Base-by-base conservation (phyloP, 169 alveolate species). In the Eimeria necatrix region DNA sequence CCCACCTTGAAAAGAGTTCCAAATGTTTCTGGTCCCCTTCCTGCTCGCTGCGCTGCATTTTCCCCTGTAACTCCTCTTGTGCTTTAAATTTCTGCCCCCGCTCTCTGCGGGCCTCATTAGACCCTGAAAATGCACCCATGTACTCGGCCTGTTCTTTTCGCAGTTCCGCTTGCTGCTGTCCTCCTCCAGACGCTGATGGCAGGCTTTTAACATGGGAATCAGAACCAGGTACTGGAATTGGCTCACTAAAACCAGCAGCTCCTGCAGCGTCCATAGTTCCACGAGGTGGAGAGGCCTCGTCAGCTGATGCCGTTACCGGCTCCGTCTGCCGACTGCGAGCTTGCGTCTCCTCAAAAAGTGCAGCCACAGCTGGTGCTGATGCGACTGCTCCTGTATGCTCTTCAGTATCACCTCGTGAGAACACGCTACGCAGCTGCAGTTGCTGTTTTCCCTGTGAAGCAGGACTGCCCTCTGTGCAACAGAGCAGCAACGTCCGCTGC, bases 401-500 rank as follows among this genome's bases (percentile, higher is more conserved):
- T 81, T 68, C 70, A 8, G 74, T 51, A 20, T 22, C 24, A 10
- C 51, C 56, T 52, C 61, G 41, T 32, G 41, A 32, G 41, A 32
- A 32, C 41, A 32, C 41, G 41, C 41, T 2, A 32, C 41, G 32
- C 89, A 24, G 52, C 56, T 53, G 90, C 71, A 81, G 90, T 20
- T 59, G 52, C n/a, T 24, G 22, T 5, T 49, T 24, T 22, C 22
- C 53, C 48, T 81, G 90, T 6, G 46, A 20, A 81, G 90, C 73
- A 10, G 52, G 59, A 12, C 22, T 81, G 22, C 74, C 73, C 22
- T 81, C 73, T 22, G 90, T 4, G 16, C 90, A 81, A 71, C 90
- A 81, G 22, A 81, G 90, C 74, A 81, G 74, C 74, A 53, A 26
- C 74, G 7, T 53, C 74, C 24, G 90, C 90, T 52, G 90, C 41